Percentiles rank a stretch among this genome's conserved stretches.
These are phyloP conservation scores for Acanthamoeba healyi DNA, from an alignment of 208 protist genomes.

Conservation along the genomic window DNA sequence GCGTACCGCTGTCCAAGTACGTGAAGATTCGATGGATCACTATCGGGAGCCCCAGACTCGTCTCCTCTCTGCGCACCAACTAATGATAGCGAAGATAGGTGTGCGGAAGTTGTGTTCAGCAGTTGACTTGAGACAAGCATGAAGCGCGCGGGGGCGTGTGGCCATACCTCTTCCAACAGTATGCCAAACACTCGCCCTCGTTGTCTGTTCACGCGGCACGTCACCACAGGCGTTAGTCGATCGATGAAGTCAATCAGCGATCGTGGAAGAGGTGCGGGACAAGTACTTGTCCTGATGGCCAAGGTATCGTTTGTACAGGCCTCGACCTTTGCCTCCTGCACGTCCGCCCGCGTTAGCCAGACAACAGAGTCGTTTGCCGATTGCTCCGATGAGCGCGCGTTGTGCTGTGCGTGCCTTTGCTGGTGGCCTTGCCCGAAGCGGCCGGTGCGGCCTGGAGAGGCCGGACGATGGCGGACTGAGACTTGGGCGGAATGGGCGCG, in stretches of 20 bases:
- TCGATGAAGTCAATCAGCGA: not conserved
- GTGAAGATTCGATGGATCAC: not conserved
- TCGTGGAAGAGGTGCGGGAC: too few species aligned
- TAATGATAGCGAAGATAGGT: not conserved
- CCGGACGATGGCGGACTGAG: not conserved
- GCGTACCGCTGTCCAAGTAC: constrained; percentile 19
- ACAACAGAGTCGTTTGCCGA: not conserved
- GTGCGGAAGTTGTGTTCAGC: too few species aligned
- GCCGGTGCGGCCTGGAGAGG: not conserved
- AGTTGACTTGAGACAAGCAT: not conserved
- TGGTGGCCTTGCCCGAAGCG: not conserved
- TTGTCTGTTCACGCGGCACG: not conserved
- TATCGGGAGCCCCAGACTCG: constrained; percentile 1
- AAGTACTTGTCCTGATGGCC: not conserved
- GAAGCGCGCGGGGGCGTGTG: not conserved
- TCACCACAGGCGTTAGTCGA: not conserved
- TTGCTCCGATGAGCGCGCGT: not conserved
- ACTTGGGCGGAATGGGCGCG: not conserved
- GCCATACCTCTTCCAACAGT: not conserved
- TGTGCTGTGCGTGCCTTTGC: not conserved
- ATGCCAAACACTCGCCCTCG: constrained; percentile 6
- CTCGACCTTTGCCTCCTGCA: not conserved
- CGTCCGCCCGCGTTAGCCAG: not conserved
- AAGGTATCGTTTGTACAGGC: constrained; percentile 28
- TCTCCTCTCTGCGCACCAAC: constrained; percentile 20